Conservation (phyloP, 352 stramenopile species). For the Elongisporangium undulatum region DNA sequence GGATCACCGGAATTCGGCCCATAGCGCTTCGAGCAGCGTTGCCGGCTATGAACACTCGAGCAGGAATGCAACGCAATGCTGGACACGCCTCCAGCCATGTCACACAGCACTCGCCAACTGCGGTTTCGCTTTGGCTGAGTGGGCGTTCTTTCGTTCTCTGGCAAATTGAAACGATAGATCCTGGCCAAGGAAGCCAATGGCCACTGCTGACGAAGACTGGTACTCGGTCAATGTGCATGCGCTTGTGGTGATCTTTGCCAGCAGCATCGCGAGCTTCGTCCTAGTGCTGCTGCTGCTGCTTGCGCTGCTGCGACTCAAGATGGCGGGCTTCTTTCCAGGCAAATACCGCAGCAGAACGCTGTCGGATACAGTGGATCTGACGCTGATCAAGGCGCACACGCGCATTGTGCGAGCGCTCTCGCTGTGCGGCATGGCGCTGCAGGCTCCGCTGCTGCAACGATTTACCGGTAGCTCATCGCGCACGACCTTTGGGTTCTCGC, state of each 20-base stretch:
- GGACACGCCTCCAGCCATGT: background rate
- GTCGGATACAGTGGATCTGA: constrained; percentile 46
- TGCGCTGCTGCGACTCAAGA: constrained; percentile 23
- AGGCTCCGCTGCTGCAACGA: constrained; percentile 27
- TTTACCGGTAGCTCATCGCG: constrained; percentile 13
- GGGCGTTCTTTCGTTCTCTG: background rate
- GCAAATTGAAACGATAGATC: background rate
- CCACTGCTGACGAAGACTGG: constrained; percentile 27
- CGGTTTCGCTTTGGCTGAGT: background rate
- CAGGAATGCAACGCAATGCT: background rate
- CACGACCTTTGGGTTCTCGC: constrained; percentile 23
- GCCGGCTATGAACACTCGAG: background rate
- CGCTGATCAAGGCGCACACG: constrained; percentile 56
- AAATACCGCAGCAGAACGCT: constrained; percentile 11
- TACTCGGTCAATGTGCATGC: constrained; percentile 29
- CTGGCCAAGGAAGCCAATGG: background rate
- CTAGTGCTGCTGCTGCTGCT: constrained; percentile 23
- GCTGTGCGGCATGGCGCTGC: constrained; percentile 30
- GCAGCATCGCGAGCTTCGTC: constrained; percentile 34
- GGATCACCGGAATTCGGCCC: background rate
- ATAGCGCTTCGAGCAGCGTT: background rate
- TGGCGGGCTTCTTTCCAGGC: constrained; percentile 7
- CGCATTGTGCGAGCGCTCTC: constrained; percentile 38
- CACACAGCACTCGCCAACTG: background rate
- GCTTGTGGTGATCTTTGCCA: constrained; percentile 31